Evolutionary conservation across 2,329 filamentous ascomycete species (phyloP), one percentile per base, ranked within the genome.

Genomic region (Aspergillus quadricinctus): DNA sequence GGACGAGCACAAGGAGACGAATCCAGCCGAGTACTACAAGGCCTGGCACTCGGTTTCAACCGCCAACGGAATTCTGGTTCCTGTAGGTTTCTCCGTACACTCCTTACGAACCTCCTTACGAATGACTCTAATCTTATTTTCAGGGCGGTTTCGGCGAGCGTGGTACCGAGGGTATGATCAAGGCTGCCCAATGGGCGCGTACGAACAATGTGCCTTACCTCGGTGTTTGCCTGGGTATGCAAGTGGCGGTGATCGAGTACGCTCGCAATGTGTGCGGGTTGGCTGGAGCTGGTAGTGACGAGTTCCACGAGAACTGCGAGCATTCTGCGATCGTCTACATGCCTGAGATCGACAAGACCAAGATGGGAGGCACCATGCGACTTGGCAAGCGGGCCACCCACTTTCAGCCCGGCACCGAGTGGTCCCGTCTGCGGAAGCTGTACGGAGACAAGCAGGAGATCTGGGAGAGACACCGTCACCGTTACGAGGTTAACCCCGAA

Each of bases 171-270:
- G 94, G 94, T 60, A 97, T 97, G 92, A 88, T 97, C 67, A 80
- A 85, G 54, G 89, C 88, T 3, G 88, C 89, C n/a, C 88, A 87
- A 61, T 97, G 89, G 87, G 92, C 93, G 1, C 87, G 94, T 55
- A 88, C 88, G 63, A 87, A 91, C 66, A 87, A 88, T 60, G 84
- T 84, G 3, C 92, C 92, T 1, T 97, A 88, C 76, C 81, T 97
- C 0, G 94, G 94, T 57, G 88, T 97, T 61, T 97, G 93, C 71
- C 80, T 97, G 23, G 92, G 92, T 56, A 91, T 96, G 87, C 94
- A 97, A 73, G 83, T 96, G 49, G 92, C 93, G 21, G 91, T 96
- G 49, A 88, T 97, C 64, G 92, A 97, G 74, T 90, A 86, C 65
- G 91, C 92, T 1, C 86, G 92, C 45, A 86, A 90, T 62, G 78